These are phyloP conservation scores for Colletotrichum sp. DNA, from an alignment of 2,329 filamentous ascomycete species.

Conservation along the genomic window DNA sequence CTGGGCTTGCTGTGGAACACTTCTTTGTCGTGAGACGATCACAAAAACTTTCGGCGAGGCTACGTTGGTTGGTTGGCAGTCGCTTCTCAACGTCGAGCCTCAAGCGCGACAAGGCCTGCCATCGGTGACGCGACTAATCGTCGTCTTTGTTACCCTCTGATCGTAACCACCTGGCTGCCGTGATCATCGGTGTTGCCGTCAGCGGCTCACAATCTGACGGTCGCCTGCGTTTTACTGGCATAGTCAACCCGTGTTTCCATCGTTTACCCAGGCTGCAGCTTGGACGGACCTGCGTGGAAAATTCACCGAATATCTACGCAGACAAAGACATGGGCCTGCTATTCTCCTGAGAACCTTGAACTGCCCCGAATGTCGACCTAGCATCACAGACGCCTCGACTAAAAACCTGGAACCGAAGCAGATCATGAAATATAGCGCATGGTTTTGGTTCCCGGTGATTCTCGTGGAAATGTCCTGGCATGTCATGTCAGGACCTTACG, in stretches of 20 bases:
- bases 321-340: background rate
- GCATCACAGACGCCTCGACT: background rate
- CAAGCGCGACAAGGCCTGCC: background rate
- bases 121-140: background rate
- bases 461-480: background rate
- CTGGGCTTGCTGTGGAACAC: background rate
- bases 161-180: background rate
- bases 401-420: background rate
- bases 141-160: background rate
- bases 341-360: background rate
- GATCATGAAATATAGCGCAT: background rate
- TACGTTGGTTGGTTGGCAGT: background rate
- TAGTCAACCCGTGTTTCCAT: background rate
- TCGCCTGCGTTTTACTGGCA: background rate
- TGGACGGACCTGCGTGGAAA: background rate
- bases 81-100: background rate
- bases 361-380: background rate
- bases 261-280: background rate
- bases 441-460: background rate
- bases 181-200: background rate
- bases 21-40: constrained; percentile 12
- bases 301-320: background rate
- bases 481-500: background rate
- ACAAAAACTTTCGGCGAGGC: background rate
- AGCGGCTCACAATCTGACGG: background rate